These are phyloP conservation scores for Flaveria sonorensis DNA, from an alignment of 129 eudicot species.

Conservation along the genomic window DNA sequence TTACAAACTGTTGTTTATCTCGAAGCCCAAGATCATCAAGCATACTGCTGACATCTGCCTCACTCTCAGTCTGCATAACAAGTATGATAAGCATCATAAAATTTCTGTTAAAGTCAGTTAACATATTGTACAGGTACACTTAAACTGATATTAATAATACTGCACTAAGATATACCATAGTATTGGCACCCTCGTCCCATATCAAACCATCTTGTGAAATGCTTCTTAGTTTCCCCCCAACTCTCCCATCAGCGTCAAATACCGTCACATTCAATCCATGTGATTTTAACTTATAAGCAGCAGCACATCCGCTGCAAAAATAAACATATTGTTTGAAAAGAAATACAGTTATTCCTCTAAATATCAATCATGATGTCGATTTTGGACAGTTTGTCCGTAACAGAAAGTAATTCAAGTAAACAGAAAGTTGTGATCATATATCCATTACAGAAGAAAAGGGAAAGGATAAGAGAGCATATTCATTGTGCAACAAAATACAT, in stretches of 20 bases:
- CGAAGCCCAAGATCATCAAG: constrained; percentile 86
- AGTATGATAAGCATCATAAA: constrained; percentile 20
- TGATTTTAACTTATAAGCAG: constrained; percentile 81
- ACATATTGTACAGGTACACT: neutral
- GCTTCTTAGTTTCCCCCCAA: constrained; percentile 88
- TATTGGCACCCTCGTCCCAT: constrained; percentile 99
- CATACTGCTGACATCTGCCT: constrained; percentile 71
- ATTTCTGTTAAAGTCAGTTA: neutral
- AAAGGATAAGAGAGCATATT: neutral
- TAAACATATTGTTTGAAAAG: neutral
- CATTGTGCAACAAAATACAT: constrained; percentile 7
- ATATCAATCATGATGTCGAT: no score
- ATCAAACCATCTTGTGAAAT: constrained; percentile 69
- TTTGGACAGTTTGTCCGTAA: no score
- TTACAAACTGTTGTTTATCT: constrained; percentile 84
- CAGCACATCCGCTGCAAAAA: constrained; percentile 83
- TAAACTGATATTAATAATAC: neutral
- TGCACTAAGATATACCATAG: constrained; percentile 56
- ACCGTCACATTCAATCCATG: constrained; percentile 77
- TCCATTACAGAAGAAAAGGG: neutral
- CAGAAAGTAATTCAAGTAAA: neutral
- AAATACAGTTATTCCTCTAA: neutral
- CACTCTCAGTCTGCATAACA: constrained; percentile 79
- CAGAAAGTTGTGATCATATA: neutral
- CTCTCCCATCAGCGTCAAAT: constrained; percentile 87